Percentiles rank a stretch among this genome's conserved stretches.
phyloP scores from a whole-genome alignment of 306 rosid species.

The Malus fusca region DNA sequence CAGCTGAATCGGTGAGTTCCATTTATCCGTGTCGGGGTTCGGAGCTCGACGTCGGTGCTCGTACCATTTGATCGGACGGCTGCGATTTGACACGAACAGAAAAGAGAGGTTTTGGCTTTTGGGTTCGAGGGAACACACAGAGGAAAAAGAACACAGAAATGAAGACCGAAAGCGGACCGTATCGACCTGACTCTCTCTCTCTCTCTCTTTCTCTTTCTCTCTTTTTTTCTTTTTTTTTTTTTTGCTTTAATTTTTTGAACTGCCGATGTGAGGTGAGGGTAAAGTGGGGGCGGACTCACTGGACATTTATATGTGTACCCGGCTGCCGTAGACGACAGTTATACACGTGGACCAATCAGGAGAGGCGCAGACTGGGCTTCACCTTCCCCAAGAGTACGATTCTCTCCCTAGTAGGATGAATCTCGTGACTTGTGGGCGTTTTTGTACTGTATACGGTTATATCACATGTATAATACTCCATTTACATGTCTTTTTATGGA shows the following conservation, averaged over 20 bases:
- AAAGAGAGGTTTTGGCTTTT: constrained; percentile 14
- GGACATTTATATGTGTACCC: background rate
- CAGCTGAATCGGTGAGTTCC: constrained; percentile 70
- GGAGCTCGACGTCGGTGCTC: constrained; percentile 25
- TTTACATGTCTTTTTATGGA: too few species aligned
- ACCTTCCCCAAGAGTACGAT: background rate
- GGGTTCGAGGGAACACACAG: constrained; percentile 21
- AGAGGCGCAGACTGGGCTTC: background rate
- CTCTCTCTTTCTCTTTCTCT: background rate
- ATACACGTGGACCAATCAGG: background rate
- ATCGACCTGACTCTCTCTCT: constrained; percentile 13
- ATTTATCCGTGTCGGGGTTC: constrained; percentile 53
- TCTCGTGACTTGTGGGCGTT: too few species aligned
- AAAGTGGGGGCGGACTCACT: background rate
- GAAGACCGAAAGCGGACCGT: constrained; percentile 49
- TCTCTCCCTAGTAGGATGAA: too few species aligned
- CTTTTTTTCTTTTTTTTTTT: too few species aligned
- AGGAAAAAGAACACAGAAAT: constrained; percentile 25
- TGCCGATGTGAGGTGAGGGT: background rate
- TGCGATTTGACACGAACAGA: constrained; percentile 31
- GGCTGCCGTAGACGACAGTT: background rate
- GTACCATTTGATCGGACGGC: constrained; percentile 79
- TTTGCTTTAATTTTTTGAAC: background rate
- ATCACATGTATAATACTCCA: too few species aligned
- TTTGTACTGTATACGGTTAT: too few species aligned